Conservation (phyloP, 1,139 yeast genomes). For the Debaryomyces robertsiae region DNA sequence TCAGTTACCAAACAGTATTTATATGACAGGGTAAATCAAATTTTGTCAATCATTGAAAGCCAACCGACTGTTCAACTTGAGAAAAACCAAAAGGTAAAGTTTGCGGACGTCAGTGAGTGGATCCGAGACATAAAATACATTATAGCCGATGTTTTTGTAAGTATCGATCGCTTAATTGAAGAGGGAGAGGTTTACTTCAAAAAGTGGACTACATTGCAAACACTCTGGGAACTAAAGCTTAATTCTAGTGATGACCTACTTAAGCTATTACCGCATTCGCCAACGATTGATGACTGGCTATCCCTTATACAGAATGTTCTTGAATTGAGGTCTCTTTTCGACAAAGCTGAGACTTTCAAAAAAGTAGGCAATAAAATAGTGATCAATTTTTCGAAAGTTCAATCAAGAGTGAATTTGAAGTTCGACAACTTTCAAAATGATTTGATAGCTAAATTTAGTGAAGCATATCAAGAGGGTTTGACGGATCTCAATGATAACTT, state of each 20-base stretch:
- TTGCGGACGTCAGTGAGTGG: not conserved
- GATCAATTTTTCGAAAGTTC: slow-evolving; percentile 54
- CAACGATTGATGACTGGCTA: slow-evolving; percentile 51
- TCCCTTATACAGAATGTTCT: slow-evolving; percentile 47
- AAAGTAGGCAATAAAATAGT: slow-evolving; percentile 45
- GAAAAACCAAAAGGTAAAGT: not conserved
- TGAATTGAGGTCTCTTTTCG: slow-evolving; percentile 52
- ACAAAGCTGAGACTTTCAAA: slow-evolving; percentile 22
- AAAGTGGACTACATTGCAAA: slow-evolving; percentile 60
- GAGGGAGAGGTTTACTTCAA: slow-evolving; percentile 38
- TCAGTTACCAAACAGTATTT: slow-evolving; percentile 23
- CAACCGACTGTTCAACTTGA: slow-evolving; percentile 14
- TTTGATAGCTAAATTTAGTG: slow-evolving; percentile 47
- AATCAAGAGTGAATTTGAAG: slow-evolving; percentile 53
- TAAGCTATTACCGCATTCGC: slow-evolving; percentile 25
- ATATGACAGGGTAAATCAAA: slow-evolving; percentile 15
- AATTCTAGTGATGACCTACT: slow-evolving; percentile 23
- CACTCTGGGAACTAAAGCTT: slow-evolving; percentile 55
- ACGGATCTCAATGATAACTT: slow-evolving; percentile 19
- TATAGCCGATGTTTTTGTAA: slow-evolving; percentile 12
- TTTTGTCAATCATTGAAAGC: slow-evolving; percentile 18
- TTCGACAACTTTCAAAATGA: slow-evolving; percentile 60
- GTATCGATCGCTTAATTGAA: slow-evolving; percentile 23
- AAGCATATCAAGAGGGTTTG: slow-evolving; percentile 26
- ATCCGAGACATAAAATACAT: not conserved